Evolutionary conservation across 2,329 filamentous ascomycete species (phyloP), one percentile per base, ranked within the genome.

Genomic region (Phoma sp.): DNA sequence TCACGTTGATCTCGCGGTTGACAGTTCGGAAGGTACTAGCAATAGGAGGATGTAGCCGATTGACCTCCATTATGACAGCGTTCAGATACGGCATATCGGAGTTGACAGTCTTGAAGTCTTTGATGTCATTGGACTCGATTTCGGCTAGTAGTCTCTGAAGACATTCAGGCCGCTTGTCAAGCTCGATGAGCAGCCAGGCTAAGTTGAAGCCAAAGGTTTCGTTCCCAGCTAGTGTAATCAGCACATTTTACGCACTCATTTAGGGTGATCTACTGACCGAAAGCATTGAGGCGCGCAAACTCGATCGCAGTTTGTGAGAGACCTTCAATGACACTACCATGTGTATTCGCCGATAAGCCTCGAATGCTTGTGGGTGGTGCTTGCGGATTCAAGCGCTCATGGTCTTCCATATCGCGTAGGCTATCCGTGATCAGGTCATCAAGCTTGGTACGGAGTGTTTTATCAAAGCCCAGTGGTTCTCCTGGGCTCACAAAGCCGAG

Each of bases 11-110:
- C 41, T 44, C 41, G 18, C 27, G 41, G 29, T 35, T 44, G 14
- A 44, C 41, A 3, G 41, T 44, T 44, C 41, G 41, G 13, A 44
- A 44, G n/a, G 41, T 44, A 44, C 41, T 44, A 5, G 41, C 41
- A 7, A 44, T 24, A 44, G 41, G 41, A 5, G 41, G 18, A 24
- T 44, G 41, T 10, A 44, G 29, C 18, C 41, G 41, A 5, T 44
- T 44, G 1, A 44, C 10, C 18, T 44, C 41, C 7, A 3, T 32
- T 3, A 44, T 24, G 10, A 44, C 41, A 44, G 41, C 41, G 10
- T 44, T 14, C 18, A 44, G 18, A 23, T 44, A 44, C 7, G 41
- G 41, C 27, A 44, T 44, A 7, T 33, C 33, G n/a, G 41, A 44
- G 11, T 44, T 44, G 9, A 44, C 41, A 11, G 18, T 35, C 29